Conservation (phyloP, 257 asterid species). For the Phtheirospermum japonicum region DNA sequence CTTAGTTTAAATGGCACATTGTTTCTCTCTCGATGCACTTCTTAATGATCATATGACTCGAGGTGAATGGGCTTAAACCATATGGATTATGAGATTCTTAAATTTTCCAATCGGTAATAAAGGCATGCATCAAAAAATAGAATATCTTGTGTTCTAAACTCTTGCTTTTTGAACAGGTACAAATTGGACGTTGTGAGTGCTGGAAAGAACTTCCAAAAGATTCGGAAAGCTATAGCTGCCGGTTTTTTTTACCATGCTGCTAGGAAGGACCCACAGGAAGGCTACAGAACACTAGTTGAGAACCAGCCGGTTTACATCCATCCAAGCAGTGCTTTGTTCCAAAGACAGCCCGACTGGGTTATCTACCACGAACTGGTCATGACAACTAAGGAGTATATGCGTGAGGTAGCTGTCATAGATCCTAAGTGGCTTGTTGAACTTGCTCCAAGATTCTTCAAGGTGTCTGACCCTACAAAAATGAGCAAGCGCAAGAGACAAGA, state of each 20-base stretch:
- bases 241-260: conserved; percentile 94
- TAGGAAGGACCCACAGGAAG: conserved; percentile 94
- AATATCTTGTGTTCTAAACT: not conserved
- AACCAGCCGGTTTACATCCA: conserved; percentile 92
- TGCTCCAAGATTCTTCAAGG: conserved; percentile 94
- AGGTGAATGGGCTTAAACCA: not conserved
- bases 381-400: conserved; percentile 98
- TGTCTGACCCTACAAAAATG: conserved; percentile 85
- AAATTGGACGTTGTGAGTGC: conserved; percentile 82
- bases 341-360: conserved; percentile 96
- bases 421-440: conserved; percentile 96
- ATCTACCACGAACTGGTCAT: conserved; percentile 88
- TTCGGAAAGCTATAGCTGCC: conserved; percentile 85
- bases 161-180: conserved; percentile 48
- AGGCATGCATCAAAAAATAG: not conserved
- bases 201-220: conserved; percentile 79
- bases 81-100: not conserved
- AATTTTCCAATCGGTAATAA: not conserved
- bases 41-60: conserved; percentile 6
- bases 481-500: conserved; percentile 98
- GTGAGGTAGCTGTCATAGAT: conserved; percentile 85
- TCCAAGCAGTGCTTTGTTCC: conserved; percentile 94
- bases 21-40: conserved; percentile 8
- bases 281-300: conserved; percentile 79
- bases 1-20: conserved; percentile 10